Evolutionary conservation across 768 basidiomycete genomes (phyloP), one percentile per base, ranked within the genome.

Genomic region (Termitomyces sp.): DNA sequence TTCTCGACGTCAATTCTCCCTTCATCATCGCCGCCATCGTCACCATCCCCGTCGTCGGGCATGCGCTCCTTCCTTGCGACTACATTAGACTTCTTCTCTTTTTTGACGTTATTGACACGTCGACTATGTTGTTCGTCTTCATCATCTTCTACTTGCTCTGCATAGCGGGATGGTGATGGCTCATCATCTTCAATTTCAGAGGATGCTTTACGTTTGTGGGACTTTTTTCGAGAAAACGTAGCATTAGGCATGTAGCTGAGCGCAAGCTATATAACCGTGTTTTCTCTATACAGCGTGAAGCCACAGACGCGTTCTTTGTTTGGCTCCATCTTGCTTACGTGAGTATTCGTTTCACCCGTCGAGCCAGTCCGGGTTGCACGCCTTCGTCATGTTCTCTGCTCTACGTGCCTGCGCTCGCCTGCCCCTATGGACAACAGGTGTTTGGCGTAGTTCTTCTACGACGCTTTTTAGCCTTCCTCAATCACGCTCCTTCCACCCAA

Each of bases 111-210:
- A 45, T 60, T 60, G 43, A 30, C 60, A 62, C 57, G 64, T 47
- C 61, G 58, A 10, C 69, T 68, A 26, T 69, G 53, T 16, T 44
- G 69, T 42, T 76, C 75, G 13, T 74, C 75, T 2, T 76, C 75
- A n/a, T 75, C 81, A 35, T 80, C 82, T 43, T 81, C 82, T 16
- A 76, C 80, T 5, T 69, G 69, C 6, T 64, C 69, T 42, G 58
- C 61, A 16, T 48, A 63, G 32, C 60, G 64, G 22, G 61, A 55
- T 58, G 76, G 79, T 0, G 75, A 76, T 45, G 67, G 66, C 28
- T 63, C 69, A 5, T 76, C 81, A 43, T 82, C 84, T 66, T 87
- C 86, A 38, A 86, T 86, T 54, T 87, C 86, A 26, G 80, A 80
- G 13, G 81, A 80, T 4, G 77, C 77, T 56, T 77, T 80, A 20